Conservation (phyloP, 768 basidiomycete genomes). For the Amanita pseudoporphyria region DNA sequence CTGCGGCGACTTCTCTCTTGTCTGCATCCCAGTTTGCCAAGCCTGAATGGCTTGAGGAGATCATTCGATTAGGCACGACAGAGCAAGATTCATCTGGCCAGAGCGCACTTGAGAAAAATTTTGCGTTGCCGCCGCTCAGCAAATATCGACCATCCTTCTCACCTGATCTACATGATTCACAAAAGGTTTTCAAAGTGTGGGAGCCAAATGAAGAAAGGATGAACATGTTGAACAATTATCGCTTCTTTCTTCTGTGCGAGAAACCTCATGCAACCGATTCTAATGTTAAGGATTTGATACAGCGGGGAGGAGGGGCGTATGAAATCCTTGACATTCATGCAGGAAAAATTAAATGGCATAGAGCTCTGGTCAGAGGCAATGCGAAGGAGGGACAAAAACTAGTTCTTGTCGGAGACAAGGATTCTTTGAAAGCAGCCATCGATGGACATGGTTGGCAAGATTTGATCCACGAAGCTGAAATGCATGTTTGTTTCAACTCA, state of each 20-base stretch:
- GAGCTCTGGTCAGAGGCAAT: slow-evolving; percentile 40
- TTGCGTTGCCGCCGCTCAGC: slow-evolving; percentile 36
- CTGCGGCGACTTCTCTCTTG: slow-evolving; percentile 50
- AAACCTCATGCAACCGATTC: slow-evolving; percentile 37
- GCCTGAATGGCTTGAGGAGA: slow-evolving; percentile 56
- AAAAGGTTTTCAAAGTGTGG: slow-evolving; percentile 52
- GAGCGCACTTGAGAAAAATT: slow-evolving; percentile 40
- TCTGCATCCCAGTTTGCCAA: slow-evolving; percentile 51
- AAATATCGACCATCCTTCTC: slow-evolving; percentile 55
- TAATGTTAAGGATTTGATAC: slow-evolving; percentile 44
- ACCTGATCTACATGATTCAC: slow-evolving; percentile 32
- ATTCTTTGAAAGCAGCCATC: slow-evolving; percentile 37
- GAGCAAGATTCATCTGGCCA: slow-evolving; percentile 21
- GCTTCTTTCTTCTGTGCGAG: slow-evolving; percentile 56
- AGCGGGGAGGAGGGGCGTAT: slow-evolving; percentile 47
- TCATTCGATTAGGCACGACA: slow-evolving; percentile 41
- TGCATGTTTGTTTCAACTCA: slow-evolving; percentile 2
- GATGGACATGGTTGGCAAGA: slow-evolving; percentile 47
- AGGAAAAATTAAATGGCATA: slow-evolving; percentile 41
- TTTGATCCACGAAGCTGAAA: slow-evolving; percentile 36
- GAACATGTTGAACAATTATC: slow-evolving; percentile 38
- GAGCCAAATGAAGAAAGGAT: slow-evolving; percentile 57
- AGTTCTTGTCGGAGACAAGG: slow-evolving; percentile 42
- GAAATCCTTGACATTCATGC: slow-evolving; percentile 48
- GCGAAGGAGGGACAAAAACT: slow-evolving; percentile 41